phyloP scores from a whole-genome alignment of 306 rosid genomes.

The Cicer judaicum region DNA sequence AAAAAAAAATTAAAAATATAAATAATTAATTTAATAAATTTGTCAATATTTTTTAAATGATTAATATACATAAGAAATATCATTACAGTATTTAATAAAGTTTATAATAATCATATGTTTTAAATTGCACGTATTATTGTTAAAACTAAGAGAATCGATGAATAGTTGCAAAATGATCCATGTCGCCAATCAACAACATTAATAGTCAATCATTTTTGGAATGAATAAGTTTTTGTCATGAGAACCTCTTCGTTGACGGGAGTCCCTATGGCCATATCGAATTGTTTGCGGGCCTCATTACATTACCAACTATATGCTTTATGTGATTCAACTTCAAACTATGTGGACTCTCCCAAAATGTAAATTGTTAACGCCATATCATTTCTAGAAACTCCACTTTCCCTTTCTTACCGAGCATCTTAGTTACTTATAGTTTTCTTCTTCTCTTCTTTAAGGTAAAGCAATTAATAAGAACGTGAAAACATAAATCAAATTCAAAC shows the following conservation, averaged over 20 bases:
- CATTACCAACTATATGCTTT: neutral
- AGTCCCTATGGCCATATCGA: neutral
- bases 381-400: neutral
- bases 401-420: neutral
- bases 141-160: too few relatives aligned
- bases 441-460: conserved; percentile 4
- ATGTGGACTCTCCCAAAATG: conserved; percentile 5
- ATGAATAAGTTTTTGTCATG: neutral
- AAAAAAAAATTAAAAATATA: too few relatives aligned
- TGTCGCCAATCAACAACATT: neutral
- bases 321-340: neutral
- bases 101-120: too few relatives aligned
- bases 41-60: too few relatives aligned
- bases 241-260: neutral
- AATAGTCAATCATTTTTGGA: neutral
- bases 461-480: neutral
- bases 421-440: neutral
- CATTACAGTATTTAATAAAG: too few relatives aligned
- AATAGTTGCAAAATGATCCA: neutral
- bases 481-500: neutral
- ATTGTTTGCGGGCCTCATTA: conserved; percentile 1
- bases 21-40: too few relatives aligned
- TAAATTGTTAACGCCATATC: neutral
- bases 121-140: too few relatives aligned
- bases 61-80: too few relatives aligned